These are phyloP conservation scores for Vicia villosa DNA, from an alignment of 306 rosid species.

Conservation along the genomic window DNA sequence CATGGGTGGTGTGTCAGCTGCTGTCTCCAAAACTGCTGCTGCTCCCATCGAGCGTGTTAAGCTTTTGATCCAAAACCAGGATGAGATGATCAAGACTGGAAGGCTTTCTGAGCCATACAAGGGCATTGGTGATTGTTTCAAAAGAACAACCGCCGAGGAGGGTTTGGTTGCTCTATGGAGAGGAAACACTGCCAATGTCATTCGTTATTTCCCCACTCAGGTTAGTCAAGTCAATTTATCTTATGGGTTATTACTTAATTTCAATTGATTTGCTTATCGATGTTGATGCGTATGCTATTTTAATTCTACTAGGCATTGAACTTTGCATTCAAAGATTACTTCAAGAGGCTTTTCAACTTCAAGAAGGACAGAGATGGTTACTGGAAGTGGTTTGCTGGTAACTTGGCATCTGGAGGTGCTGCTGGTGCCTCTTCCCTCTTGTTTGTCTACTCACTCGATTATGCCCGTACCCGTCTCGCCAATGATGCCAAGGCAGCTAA, in stretches of 20 bases:
- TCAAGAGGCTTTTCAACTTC: slow-evolving; percentile 91
- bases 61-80: slow-evolving; percentile 91
- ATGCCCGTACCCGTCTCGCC: slow-evolving; percentile 89
- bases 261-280: neutral
- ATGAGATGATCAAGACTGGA: slow-evolving; percentile 82
- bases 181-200: slow-evolving; percentile 88
- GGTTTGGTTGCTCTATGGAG: slow-evolving; percentile 77
- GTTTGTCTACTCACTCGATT: slow-evolving; percentile 81
- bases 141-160: slow-evolving; percentile 66
- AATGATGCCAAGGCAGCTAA: slow-evolving; percentile 86
- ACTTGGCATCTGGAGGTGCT: slow-evolving; percentile 88
- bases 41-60: slow-evolving; percentile 94
- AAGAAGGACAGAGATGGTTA: slow-evolving; percentile 90
- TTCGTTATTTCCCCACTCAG: slow-evolving; percentile 88
- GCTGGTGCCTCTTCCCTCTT: slow-evolving; percentile 88
- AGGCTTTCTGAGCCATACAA: slow-evolving; percentile 87
- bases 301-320: slow-evolving; percentile 66
- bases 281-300: slow-evolving; percentile 18
- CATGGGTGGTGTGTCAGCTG: slow-evolving; percentile 96
- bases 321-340: slow-evolving; percentile 93
- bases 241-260: neutral
- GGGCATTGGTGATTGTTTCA: slow-evolving; percentile 91
- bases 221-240: slow-evolving; percentile 37
- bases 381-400: slow-evolving; percentile 91
- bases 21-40: slow-evolving; percentile 93